Evolutionary conservation across 345 rosid genomes (phyloP), one percentile per base, ranked within the genome.

Genomic region (Citrus inodora): DNA sequence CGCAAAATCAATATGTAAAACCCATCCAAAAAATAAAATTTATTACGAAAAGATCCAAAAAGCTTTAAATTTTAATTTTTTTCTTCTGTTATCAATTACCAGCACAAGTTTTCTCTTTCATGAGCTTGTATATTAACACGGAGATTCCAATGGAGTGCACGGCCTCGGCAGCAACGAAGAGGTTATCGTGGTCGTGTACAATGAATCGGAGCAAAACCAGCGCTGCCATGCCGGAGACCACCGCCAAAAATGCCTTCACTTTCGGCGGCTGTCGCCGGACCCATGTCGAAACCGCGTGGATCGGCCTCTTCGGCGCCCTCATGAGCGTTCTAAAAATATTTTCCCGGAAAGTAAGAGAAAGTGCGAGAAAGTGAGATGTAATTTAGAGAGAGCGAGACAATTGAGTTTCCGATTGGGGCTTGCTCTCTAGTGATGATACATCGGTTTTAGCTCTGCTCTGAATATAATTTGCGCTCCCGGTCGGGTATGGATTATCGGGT

Each of bases 111-210:
- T 85, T 97, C 86, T 97, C 99, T 86, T 93, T 94, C 86, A 83
- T 94, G 80, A 97, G 93, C 85, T 96, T 96, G 85, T 96, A 96
- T 33, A 94, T 96, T 48, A 96, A 97, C 70, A 96, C 97, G 69
- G 88, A 85, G 86, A 97, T 97, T 78, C 99, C 99, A 21, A 97
- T 85, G 40, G 98, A 94, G 85, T 97, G 99, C 21, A 94, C 98
- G 30, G 98, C 98, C 90, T 97, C 98, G 7, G 99, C 95, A 42
- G 99, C 99, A 16, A 94, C 98, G 78, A 97, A 97, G 82, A 97
- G 99, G 79, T 94, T 97, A 79, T 97, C 99, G 79, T 97, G 99
- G 74, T 97, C 99, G 83, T 92, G 91, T 21, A 97, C 99, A 74
- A 97, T 90, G 93, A 83, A 92, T 71, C 99, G 88, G 83, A 97